Percentiles rank a stretch among this genome's conserved stretches.
phyloP scores from a whole-genome alignment of 2,329 filamentous ascomycete genomes.

The Bipolaris cookei region DNA sequence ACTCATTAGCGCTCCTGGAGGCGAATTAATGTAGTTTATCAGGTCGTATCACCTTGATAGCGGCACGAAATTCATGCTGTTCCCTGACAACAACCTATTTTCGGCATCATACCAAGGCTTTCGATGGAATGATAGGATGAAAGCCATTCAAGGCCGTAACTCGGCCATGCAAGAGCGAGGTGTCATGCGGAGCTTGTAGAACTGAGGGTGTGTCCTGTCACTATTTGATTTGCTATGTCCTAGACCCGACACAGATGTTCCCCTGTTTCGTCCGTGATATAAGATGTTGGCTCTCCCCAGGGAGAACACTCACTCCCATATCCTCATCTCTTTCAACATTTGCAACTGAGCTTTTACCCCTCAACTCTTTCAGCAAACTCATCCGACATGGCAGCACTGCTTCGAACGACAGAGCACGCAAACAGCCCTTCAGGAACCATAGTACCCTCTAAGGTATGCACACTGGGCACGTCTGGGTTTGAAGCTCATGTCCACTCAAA shows the following conservation, averaged over 20 bases:
- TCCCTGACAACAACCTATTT: not conserved
- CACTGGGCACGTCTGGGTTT: not conserved
- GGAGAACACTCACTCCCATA: not conserved
- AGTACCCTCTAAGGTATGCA: not conserved
- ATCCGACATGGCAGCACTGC: not conserved
- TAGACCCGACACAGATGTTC: not conserved
- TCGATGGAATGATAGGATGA: too few relatives aligned
- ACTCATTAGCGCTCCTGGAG: not conserved
- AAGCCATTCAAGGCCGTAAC: too few relatives aligned
- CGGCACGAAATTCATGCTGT: not conserved
- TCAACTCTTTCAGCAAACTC: not conserved
- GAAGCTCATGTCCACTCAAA: not conserved
- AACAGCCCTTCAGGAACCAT: not conserved
- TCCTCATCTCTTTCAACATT: not conserved
- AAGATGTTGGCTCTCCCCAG: not conserved
- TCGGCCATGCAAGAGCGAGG: not conserved
- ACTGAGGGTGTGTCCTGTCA: too few relatives aligned
- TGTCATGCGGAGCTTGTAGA: not conserved
- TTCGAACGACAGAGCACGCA: not conserved
- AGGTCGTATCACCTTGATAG: not conserved
- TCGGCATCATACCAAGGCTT: too few relatives aligned
- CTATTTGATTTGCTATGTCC: not conserved
- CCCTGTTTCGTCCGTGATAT: not conserved
- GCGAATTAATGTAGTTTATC: not conserved
- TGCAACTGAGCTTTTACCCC: not conserved